Conservation (phyloP, 2,329 filamentous ascomycete species). For the Colletotrichum viniferum region DNA sequence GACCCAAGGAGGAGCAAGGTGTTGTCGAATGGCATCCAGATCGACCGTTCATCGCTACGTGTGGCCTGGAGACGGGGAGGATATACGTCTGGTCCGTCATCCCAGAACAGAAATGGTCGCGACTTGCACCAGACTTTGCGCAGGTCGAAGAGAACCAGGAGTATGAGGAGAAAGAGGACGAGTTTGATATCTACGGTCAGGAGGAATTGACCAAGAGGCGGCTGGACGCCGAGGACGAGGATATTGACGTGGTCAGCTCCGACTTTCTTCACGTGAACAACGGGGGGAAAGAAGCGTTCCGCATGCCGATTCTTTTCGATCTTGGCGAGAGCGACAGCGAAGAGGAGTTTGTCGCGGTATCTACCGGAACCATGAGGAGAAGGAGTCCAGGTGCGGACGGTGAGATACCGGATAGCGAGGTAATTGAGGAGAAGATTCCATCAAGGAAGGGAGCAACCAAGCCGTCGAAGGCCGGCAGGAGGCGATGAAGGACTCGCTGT, state of each 20-base stretch:
- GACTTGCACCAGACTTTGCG: conserved; percentile 92
- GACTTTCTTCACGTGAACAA: conserved; percentile 63
- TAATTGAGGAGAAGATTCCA: conserved; percentile 43
- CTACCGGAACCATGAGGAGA: conserved; percentile 82
- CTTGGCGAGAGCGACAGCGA: conserved; percentile 94
- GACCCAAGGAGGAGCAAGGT: conserved; percentile 93
- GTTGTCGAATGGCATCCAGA: conserved; percentile 97
- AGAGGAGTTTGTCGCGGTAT: conserved; percentile 77
- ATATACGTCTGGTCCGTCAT: conserved; percentile 97
- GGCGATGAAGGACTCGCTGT: not conserved
- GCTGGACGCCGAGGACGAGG: conserved; percentile 90
- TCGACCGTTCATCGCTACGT: conserved; percentile 85
- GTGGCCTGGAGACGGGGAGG: conserved; percentile 88
- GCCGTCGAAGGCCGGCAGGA: conserved; percentile 4
- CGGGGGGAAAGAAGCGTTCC: conserved; percentile 59
- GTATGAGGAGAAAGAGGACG: conserved; percentile 93
- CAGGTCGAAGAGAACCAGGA: conserved; percentile 99
- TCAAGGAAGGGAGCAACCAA: conserved; percentile 42
- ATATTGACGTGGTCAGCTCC: conserved; percentile 85
- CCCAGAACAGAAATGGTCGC: conserved; percentile 96
- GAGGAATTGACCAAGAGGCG: conserved; percentile 93
- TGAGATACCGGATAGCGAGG: conserved; percentile 62
- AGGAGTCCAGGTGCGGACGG: conserved; percentile 80
- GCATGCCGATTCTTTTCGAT: conserved; percentile 92
- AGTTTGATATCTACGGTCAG: conserved; percentile 96